phyloP scores from a whole-genome alignment of 108 stramenopile species.

The Fistulifera pelliculosa region DNA sequence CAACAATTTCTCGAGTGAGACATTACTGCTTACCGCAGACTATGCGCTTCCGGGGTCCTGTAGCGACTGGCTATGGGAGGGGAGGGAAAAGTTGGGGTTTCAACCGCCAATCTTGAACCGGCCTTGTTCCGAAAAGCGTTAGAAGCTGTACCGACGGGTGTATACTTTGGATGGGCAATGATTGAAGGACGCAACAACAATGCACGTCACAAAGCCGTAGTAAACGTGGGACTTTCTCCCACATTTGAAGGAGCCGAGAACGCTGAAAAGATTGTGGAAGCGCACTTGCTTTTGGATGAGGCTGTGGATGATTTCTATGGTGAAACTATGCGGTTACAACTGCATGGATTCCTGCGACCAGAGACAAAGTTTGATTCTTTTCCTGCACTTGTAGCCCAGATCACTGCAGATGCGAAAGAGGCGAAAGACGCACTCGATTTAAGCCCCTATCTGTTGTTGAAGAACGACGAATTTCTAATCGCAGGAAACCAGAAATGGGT shows the following conservation, averaged over 20 bases:
- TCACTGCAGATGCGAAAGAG: constrained; percentile 60
- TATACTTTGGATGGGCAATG: constrained; percentile 81
- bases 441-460: constrained; percentile 11
- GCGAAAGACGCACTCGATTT: constrained; percentile 44
- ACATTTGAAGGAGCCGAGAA: constrained; percentile 87
- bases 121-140: constrained; percentile 71
- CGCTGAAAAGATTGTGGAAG: constrained; percentile 82
- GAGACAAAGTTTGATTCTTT: constrained; percentile 79
- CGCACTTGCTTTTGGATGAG: constrained; percentile 54
- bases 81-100: constrained; percentile 86
- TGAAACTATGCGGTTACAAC: constrained; percentile 61
- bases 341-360: constrained; percentile 63
- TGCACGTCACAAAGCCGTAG: constrained; percentile 57
- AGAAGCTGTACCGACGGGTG: constrained; percentile 52
- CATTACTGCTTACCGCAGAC: constrained; percentile 6
- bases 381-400: constrained; percentile 61
- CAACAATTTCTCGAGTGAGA: not conserved
- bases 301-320: constrained; percentile 67
- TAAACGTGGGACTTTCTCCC: constrained; percentile 86
- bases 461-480: constrained; percentile 33
- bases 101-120: constrained; percentile 84
- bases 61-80: constrained; percentile 75
- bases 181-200: constrained; percentile 34
- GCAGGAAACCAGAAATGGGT: constrained; percentile 31
- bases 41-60: constrained; percentile 51